These are phyloP conservation scores for Wickerhamiella spandovensis DNA, from an alignment of 805 yeast genomes.

Conservation along the genomic window DNA sequence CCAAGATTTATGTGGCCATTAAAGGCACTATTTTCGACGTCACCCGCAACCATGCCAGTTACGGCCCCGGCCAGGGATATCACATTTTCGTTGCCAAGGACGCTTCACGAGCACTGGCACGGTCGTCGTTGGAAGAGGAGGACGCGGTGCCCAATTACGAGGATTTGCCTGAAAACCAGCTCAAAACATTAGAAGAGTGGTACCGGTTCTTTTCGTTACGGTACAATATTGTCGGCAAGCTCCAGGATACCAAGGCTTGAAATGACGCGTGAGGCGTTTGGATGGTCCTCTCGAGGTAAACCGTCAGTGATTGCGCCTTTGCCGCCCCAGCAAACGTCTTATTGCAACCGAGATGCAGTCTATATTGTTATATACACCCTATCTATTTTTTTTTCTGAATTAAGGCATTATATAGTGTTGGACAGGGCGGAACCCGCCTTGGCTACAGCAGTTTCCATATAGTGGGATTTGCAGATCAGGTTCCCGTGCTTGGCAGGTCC, in stretches of 20 bases:
- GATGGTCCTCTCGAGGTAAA: neutral
- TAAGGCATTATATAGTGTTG: no score
- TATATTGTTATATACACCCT: neutral
- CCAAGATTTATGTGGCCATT: slow-evolving; percentile 55
- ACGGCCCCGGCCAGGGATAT: slow-evolving; percentile 69
- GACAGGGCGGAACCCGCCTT: no score
- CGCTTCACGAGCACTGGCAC: slow-evolving; percentile 63
- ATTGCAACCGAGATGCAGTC: neutral
- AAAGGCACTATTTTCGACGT: slow-evolving; percentile 74
- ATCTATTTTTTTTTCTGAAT: neutral
- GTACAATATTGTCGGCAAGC: slow-evolving; percentile 33
- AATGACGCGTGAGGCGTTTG: neutral
- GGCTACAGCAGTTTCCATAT: no score
- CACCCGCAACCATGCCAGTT: slow-evolving; percentile 45
- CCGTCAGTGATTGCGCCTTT: neutral
- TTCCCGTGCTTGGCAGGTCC: neutral
- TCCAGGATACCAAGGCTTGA: neutral
- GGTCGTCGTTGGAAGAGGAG: slow-evolving; percentile 43
- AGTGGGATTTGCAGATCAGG: no score
- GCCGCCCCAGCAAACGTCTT: no score
- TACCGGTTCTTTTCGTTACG: slow-evolving; percentile 44
- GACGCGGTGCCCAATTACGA: slow-evolving; percentile 31
- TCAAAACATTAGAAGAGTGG: slow-evolving; percentile 61
- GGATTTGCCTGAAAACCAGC: slow-evolving; percentile 45
- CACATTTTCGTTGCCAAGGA: slow-evolving; percentile 64